Base-by-base conservation (phyloP, 257 asterid species). In the Voacanga thouarsii region DNA sequence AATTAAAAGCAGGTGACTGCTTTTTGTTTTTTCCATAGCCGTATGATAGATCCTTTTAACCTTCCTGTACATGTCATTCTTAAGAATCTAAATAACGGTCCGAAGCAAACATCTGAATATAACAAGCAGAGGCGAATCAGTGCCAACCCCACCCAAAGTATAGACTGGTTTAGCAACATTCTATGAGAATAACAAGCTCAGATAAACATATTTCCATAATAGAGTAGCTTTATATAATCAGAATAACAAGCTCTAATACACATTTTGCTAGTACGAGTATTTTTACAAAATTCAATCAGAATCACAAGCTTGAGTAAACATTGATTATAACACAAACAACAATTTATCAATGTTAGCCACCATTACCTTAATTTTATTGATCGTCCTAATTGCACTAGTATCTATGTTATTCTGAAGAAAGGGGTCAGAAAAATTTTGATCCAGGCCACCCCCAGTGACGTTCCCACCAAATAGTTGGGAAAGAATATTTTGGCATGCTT, bases 401-500 rank as follows among this genome's bases (percentile, higher is more conserved):
- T 80, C 86, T 59, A 83, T 57, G 77, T 69, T 86, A 74, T 75
- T 86, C 77, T 85, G 84, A 76, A 74, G 76, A 81, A 71, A 77
- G 26, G 82, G 83, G 75, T 79, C 75, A 75, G 86, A 82, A 57
- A 68, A 76, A 86, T 78, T 82, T 56, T 75, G 85, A 86, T 86
- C 86, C 84, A 69, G 83, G 73, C 84, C 86, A 75, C 30, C 47
- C 66, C 88, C 93, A 26, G 83, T 64, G 21, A 76, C 73, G 74
- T 82, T 85, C 74, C 83, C 87, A 55, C 97, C 97, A 86, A 93
- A 93, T 83, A 93, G 83, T 85, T 93, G 92, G 67, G 83, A 83
- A 75, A 96, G 90, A 81, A 93, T 88, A 84, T 82, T 83, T 72
- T 90, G 92, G 82, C 97, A 93, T 78, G 97, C 82, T 87, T 92